Percentiles rank a stretch among this genome's conserved stretches.
phyloP scores from a whole-genome alignment of 352 stramenopile genomes.

The Saprolegnia diclina region DNA sequence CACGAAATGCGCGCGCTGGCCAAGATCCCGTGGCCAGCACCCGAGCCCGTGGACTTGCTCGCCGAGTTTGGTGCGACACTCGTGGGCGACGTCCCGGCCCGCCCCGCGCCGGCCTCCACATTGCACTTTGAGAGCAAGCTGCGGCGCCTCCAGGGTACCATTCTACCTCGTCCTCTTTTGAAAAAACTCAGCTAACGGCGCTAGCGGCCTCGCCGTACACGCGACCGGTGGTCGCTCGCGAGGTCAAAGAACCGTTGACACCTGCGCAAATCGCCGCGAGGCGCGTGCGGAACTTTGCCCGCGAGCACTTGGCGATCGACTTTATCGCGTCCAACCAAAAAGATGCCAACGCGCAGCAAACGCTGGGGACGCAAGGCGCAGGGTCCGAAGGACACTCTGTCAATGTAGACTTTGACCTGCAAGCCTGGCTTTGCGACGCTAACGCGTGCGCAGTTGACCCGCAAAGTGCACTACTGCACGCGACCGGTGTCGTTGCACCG shows the following conservation, averaged over 20 bases:
- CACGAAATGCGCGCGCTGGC: slow-evolving; percentile 1
- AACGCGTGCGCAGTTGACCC: not conserved
- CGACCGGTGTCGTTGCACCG: too few relatives aligned
- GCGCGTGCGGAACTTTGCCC: not conserved
- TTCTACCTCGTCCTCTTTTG: not conserved
- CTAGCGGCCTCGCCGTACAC: slow-evolving; percentile 16
- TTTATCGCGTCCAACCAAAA: too few relatives aligned
- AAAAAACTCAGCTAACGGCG: too few relatives aligned
- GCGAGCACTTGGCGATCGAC: too few relatives aligned
- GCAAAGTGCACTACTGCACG: not conserved
- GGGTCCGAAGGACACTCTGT: too few relatives aligned
- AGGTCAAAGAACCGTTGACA: not conserved
- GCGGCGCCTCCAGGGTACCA: not conserved
- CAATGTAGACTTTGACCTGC: not conserved
- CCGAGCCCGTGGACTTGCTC: slow-evolving; percentile 4
- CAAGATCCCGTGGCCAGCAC: slow-evolving; percentile 16
- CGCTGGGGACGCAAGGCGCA: too few relatives aligned
- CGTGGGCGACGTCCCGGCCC: not conserved
- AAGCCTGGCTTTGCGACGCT: not conserved
- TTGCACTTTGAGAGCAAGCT: not conserved
- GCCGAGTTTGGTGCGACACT: slow-evolving; percentile 9
- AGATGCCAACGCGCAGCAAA: too few relatives aligned
- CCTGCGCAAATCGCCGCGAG: slow-evolving; percentile 1
- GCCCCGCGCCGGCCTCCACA: not conserved
- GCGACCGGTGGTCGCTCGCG: not conserved